These are phyloP conservation scores for Irpex sp. DNA, from an alignment of 1,284 basidiomycete species.

Conservation along the genomic window DNA sequence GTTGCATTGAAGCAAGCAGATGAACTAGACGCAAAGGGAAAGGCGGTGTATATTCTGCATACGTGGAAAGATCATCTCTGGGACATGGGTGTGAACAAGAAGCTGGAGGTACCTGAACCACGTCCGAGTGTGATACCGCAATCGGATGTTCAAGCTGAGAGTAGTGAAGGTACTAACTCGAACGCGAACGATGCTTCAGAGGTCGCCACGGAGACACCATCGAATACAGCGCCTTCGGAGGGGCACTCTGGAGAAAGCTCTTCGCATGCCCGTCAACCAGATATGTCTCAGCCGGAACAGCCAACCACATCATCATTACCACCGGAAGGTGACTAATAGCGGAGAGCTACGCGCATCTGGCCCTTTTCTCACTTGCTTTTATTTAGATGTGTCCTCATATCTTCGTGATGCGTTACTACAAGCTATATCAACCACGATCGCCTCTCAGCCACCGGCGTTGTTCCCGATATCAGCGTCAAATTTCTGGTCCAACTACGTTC, in stretches of 20 bases:
- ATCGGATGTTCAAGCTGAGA: background rate
- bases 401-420: slow-evolving; percentile 73
- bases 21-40: slow-evolving; percentile 56
- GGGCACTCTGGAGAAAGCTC: background rate
- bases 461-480: slow-evolving; percentile 77
- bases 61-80: slow-evolving; percentile 72
- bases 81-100: slow-evolving; percentile 61
- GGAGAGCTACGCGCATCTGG: background rate
- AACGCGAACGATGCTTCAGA: slow-evolving; percentile 16
- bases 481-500: slow-evolving; percentile 74
- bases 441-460: slow-evolving; percentile 42
- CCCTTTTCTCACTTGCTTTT: background rate
- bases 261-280: background rate
- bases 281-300: background rate
- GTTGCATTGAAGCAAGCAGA: slow-evolving; percentile 33
- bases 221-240: background rate
- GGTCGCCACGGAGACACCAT: background rate
- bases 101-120: slow-evolving; percentile 49
- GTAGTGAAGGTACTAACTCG: background rate
- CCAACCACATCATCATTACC: background rate
- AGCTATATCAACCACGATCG: slow-evolving; percentile 48
- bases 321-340: slow-evolving; percentile 4
- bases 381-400: slow-evolving; percentile 58
- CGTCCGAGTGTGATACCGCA: slow-evolving; percentile 5
- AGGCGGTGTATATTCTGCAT: slow-evolving; percentile 68